Base-by-base conservation (phyloP, 2,329 filamentous ascomycete genomes). In the Catunica adiposa region DNA sequence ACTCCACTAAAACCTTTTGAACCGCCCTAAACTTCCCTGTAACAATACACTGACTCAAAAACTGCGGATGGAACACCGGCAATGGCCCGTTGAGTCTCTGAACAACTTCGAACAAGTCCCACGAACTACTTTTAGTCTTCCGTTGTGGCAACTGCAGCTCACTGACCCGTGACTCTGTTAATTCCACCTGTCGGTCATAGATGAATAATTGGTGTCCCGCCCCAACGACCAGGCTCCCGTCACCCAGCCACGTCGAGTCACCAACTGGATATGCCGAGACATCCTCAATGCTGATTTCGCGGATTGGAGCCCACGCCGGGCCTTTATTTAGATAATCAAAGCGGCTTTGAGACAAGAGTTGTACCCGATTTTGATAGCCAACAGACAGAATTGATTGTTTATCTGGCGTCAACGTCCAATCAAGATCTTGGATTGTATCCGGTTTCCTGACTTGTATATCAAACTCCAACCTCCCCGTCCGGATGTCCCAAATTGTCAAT, bases 381-480 rank as follows among this genome's bases (percentile, higher is more conserved):
- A 96, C 86, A 1, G 89, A 87, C 20, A 96, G 73, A 56, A 96
- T 89, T 1, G 86, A 90, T 64, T 95, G 88, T 51, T 81, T 82
- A 65, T 94, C 87, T 0, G 88, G 88, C 0, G 89, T 95, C 2
- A 86, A 90, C 0, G 89, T 90, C 90, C 90, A 96, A 66, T 95
- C 89, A 11, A 96, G 77, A 66, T 95, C 89, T 60, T 84, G 81
- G 42, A 96, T 88, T 4, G 76, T 77, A 62, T 92, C 84, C 58
- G 84, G 77, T 11, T 76, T 74, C 60, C 83, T 77, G 60, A 89
- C 92, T 29, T 80, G 76, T 62, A 90, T 79, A 59, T 86, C 78
- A 63, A 86, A 89, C 66, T 96, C 89, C 4, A 95, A 74, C 60
- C 88, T 83, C 1, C 82, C 82, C 56, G 84, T 86, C 60, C 83